Evolutionary conservation across 2,329 filamentous ascomycete species (phyloP).

Genomic region (Phyllosticta citriasiana): DNA sequence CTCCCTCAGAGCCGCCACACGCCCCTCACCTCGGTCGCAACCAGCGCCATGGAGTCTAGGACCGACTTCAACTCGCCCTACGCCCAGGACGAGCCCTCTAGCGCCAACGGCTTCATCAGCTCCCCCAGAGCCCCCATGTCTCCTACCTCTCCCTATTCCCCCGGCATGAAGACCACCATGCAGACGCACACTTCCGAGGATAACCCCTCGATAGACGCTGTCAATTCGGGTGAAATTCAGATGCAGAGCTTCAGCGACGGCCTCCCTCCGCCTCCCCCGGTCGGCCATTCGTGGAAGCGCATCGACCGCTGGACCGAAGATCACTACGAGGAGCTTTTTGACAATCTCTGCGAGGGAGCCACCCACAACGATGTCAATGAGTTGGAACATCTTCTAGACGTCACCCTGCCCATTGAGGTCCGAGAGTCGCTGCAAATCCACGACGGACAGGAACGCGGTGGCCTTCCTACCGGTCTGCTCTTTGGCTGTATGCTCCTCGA

Average conservation of each 20-base stretch:
- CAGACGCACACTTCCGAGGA: slow-evolving; percentile 51
- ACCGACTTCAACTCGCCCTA: slow-evolving; percentile 73
- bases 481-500: slow-evolving; percentile 94
- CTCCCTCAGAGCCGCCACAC: slow-evolving; percentile 72
- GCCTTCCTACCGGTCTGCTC: slow-evolving; percentile 80
- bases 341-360: slow-evolving; percentile 85
- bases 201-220: slow-evolving; percentile 53
- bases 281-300: slow-evolving; percentile 82
- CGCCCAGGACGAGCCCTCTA: slow-evolving; percentile 56
- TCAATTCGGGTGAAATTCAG: slow-evolving; percentile 72
- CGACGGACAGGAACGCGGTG: slow-evolving; percentile 94
- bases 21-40: slow-evolving; percentile 78
- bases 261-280: slow-evolving; percentile 77
- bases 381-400: slow-evolving; percentile 89
- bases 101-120: slow-evolving; percentile 49
- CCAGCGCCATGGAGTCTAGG: slow-evolving; percentile 75
- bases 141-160: slow-evolving; percentile 69
- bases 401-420: slow-evolving; percentile 84
- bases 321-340: slow-evolving; percentile 87
- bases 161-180: slow-evolving; percentile 72
- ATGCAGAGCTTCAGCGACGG: slow-evolving; percentile 96
- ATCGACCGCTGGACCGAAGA: slow-evolving; percentile 93
- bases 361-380: slow-evolving; percentile 95
- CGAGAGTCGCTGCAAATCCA: slow-evolving; percentile 84
- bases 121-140: slow-evolving; percentile 47